Percentiles rank a stretch among this genome's conserved stretches.
These are phyloP conservation scores for Naegleria fowleri DNA, from an alignment of 208 protist genomes.

Conservation along the genomic window DNA sequence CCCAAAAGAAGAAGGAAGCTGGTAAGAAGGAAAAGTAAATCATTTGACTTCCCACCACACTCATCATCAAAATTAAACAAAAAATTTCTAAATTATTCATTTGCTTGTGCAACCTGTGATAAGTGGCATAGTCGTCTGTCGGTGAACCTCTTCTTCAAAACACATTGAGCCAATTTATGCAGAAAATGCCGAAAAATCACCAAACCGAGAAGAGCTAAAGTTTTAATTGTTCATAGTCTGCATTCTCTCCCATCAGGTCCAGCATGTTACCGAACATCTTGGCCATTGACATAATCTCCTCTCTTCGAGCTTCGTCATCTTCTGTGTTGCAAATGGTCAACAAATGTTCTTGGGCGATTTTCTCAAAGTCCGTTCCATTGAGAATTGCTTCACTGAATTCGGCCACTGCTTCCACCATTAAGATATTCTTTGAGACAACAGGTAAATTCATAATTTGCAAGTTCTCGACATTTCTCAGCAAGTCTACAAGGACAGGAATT, in stretches of 20 bases:
- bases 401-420: background rate
- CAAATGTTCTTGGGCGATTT: background rate
- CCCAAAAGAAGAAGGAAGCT: background rate
- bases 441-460: background rate
- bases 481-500: background rate
- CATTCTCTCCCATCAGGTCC: background rate
- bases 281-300: background rate
- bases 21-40: constrained; percentile 6
- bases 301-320: background rate
- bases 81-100: background rate
- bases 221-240: background rate
- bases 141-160: too few species aligned
- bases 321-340: background rate
- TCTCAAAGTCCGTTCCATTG: background rate
- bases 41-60: background rate
- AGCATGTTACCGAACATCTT: background rate
- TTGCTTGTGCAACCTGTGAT: too few species aligned
- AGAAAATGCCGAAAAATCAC: background rate
- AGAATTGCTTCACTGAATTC: constrained; percentile 1
- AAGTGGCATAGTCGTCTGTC: too few species aligned
- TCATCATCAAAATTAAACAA: background rate
- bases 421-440: background rate
- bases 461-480: background rate
- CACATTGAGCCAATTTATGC: too few species aligned
- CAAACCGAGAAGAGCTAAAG: background rate